Conservation (phyloP, 2,329 filamentous ascomycete species). For the Tetracladium maxilliforme region DNA sequence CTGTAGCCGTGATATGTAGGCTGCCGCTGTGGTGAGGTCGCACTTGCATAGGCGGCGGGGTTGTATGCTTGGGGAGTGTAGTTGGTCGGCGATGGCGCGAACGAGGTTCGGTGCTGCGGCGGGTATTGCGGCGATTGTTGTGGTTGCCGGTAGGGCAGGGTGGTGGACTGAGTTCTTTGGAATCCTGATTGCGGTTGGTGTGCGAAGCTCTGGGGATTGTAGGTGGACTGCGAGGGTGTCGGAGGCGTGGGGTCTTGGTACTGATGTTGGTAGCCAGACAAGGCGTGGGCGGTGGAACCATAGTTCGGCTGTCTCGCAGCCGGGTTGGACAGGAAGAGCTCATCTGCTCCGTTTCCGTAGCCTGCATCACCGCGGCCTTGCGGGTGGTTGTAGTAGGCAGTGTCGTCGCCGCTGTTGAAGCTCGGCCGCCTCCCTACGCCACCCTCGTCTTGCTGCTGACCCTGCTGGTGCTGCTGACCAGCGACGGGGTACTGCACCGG, state of each 20-base stretch:
- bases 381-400: slow-evolving; percentile 29
- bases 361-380: slow-evolving; percentile 15
- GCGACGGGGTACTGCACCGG: slow-evolving; percentile 53
- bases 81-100: slow-evolving; percentile 36
- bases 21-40: slow-evolving; percentile 6
- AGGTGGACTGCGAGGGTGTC: slow-evolving; percentile 30
- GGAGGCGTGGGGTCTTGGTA: slow-evolving; percentile 23
- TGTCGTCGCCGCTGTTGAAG: slow-evolving; percentile 66
- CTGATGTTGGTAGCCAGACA: slow-evolving; percentile 33
- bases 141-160: slow-evolving; percentile 9
- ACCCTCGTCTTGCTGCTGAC: slow-evolving; percentile 21
- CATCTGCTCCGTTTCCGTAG: slow-evolving; percentile 26
- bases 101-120: slow-evolving; percentile 28
- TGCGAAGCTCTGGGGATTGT: slow-evolving; percentile 52
- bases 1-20: no score
- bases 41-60: slow-evolving; percentile 27
- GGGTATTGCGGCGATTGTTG: slow-evolving; percentile 24
- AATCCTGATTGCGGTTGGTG: no score
- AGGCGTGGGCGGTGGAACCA: slow-evolving; percentile 12
- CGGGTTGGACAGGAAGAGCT: slow-evolving; percentile 42
- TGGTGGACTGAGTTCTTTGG: slow-evolving; percentile 20
- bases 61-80: slow-evolving; percentile 47
- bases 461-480: slow-evolving; percentile 21
- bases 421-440: slow-evolving; percentile 40
- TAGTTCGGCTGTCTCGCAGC: slow-evolving; percentile 11